Evolutionary conservation across 345 rosid species (phyloP), one percentile per base, ranked within the genome.

Genomic region (Abelmoschus esculentus): DNA sequence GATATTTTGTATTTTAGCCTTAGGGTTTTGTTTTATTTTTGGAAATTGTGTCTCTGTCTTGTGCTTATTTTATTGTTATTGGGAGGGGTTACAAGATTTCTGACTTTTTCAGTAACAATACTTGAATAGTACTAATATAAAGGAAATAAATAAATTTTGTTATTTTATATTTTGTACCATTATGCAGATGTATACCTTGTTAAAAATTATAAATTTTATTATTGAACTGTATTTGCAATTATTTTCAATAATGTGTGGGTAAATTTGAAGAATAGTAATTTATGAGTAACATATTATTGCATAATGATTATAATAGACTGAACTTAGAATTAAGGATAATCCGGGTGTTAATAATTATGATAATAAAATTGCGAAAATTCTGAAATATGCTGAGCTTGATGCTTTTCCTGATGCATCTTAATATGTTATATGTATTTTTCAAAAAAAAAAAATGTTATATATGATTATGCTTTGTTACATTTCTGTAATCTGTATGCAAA

Each of bases 31-130:
- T 62, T 38, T 62, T 40, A 18, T 9, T 18, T 17, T 62, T 10
- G 67, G 67, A 40, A 62, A 38, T 62, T 17, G 67, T 62, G 17
- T 9, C 22, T 52, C 22, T n/a, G 55, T 50, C 56, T 52, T 52
- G 44, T 40, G 44, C 44, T 40, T 40, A 7, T 36, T 38, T 47
- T n/a, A 38, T 18, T 26, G 10, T 57, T 57, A 17, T 38, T 40
- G 67, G 50, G 28, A 61, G 17, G 29, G 67, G 49, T 38, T 62
- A 14, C 14, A 47, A 40, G 44, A 40, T 40, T 40, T 40, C 11
- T 38, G 9, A 38, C 42, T 40, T 40, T 40, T 40, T 40, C 44
- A 40, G 44, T 40, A 7, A 8, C 11, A 40, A 40, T 40, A 40
- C 44, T 40, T 40, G 44, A 40, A 8, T 47, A 5, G 36, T 32